Percentiles rank a stretch among this genome's conserved stretches.
Evolutionary conservation across 164 flowering plant genomes (phyloP).

Genomic region (Piper longum): DNA sequence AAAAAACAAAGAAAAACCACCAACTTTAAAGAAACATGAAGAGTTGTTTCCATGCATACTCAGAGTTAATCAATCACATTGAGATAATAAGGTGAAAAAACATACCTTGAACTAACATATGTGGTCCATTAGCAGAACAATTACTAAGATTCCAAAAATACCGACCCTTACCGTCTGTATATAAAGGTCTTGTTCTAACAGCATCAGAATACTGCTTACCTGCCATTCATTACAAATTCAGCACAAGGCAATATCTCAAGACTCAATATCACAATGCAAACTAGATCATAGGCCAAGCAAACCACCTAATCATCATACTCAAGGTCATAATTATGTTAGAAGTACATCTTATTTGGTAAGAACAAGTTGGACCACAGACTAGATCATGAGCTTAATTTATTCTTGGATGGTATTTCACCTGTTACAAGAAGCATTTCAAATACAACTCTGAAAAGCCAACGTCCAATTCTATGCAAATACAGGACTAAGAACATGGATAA

Average conservation of each 20-base stretch:
- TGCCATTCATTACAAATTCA: constrained; percentile 5
- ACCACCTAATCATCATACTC: background rate
- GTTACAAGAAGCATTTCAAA: too few species aligned
- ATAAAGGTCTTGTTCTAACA: constrained; percentile 46
- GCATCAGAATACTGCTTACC: constrained; percentile 40
- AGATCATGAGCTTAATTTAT: too few species aligned
- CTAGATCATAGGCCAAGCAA: background rate
- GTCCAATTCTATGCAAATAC: too few species aligned
- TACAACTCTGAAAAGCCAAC: too few species aligned
- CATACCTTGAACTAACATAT: constrained; percentile 60
- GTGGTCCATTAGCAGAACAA: constrained; percentile 17
- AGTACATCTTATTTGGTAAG: background rate
- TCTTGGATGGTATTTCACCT: too few species aligned
- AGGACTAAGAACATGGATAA: too few species aligned
- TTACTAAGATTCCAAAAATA: constrained; percentile 53
- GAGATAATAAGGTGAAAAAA: background rate
- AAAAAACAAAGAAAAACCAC: background rate
- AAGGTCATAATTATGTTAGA: background rate
- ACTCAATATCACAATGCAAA: background rate
- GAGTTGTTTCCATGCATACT: too few species aligned
- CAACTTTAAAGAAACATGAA: too few species aligned
- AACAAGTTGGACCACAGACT: background rate
- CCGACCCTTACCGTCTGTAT: constrained; percentile 40
- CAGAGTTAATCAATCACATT: background rate
- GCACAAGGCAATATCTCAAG: background rate